Base-by-base conservation (phyloP, 768 basidiomycete genomes). In the Pholiota molesta region DNA sequence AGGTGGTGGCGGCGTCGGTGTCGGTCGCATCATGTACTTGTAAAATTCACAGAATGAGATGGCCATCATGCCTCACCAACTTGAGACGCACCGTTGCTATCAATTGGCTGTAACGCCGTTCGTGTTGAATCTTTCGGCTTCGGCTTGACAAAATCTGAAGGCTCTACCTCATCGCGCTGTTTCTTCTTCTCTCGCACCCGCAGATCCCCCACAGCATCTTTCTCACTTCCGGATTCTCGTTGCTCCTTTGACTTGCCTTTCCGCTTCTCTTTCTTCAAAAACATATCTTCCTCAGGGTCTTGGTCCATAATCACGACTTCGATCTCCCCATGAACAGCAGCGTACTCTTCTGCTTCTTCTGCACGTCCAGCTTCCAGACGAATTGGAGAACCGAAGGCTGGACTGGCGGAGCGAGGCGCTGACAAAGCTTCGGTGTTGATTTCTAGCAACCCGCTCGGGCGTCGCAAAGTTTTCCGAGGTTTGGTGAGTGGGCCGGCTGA, bases 121-220 rank as follows among this genome's bases (percentile, higher is more conserved):
- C 80, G 78, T 65, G 86, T 88, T 64, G 88, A 82, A 68, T 89
- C 88, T 75, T 86, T 87, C 61, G 88, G 74, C 73, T 81, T 86
- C 54, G 75, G 73, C 69, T 86, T 77, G 65, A 72, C 69, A 62
- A 75, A 77, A 66, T 78, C 79, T 56, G 67, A 66, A 62, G 62
- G 64, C 61, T 69, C 74, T 65, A 76, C 73, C 58, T 69, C 70
- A 28, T 71, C 73, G 47, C 67, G 61, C 21, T 51, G 60, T 63
- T 62, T 66, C 65, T 69, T 71, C 55, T 67, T 67, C 26, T 74
- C 73, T 55, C 45, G 61, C 28, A 35, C n/a, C 49, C 29, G 49
- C 40, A 29, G 26, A 33, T 70, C 69, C 14, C 53, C 52, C 16
- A 31, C 55, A 16, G 31, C 59, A 54, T 66, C 72, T 26, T 66